phyloP scores from a whole-genome alignment of 768 basidiomycete genomes.

The Trametes maxima region DNA sequence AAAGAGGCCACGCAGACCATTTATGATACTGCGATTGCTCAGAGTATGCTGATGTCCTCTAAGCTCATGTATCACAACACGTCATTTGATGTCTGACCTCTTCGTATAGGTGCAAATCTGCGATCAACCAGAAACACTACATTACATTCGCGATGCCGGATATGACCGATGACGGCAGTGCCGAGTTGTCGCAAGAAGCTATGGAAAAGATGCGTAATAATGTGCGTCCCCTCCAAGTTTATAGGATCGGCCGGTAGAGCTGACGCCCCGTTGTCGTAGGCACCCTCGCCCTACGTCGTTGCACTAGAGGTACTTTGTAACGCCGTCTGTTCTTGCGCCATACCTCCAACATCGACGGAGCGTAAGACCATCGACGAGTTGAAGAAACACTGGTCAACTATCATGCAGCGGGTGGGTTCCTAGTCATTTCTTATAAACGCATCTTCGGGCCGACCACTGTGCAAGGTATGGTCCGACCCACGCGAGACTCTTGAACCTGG shows the following conservation, averaged over 20 bases:
- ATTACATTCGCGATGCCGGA: background rate
- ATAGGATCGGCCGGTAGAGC: background rate
- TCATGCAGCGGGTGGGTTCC: constrained; percentile 9
- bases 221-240: background rate
- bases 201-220: background rate
- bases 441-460: background rate
- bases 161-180: background rate
- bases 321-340: background rate
- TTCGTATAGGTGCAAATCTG: constrained; percentile 1
- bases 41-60: no score
- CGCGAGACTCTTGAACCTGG: constrained; percentile 2
- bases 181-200: background rate
- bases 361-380: constrained; percentile 12
- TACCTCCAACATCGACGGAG: constrained; percentile 3
- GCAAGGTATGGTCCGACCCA: constrained; percentile 14
- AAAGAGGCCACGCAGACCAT: no score
- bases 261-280: background rate
- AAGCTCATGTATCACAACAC: no score
- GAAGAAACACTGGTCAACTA: constrained; percentile 11
- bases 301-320: constrained; percentile 3
- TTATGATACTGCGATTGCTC: no score
- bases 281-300: background rate
- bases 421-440: no score
- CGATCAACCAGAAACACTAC: background rate
- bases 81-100: no score